Percentiles rank a stretch among this genome's conserved stretches.
Evolutionary conservation across 495 filamentous ascomycete genomes (phyloP).

Genomic region (Penicillium maclennaniae): DNA sequence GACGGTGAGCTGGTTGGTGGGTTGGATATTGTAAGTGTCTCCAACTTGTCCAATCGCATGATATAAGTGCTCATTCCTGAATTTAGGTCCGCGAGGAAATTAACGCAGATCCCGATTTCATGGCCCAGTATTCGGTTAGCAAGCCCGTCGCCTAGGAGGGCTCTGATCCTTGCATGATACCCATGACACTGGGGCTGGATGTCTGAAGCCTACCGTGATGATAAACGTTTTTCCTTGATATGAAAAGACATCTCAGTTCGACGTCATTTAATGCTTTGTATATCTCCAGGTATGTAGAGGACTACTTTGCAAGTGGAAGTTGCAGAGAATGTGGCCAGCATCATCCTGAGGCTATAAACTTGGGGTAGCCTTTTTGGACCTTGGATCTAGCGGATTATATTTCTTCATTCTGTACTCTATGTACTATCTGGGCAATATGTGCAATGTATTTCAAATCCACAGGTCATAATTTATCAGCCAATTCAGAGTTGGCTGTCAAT

Average conservation of each 20-base stretch:
- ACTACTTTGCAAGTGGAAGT: not conserved
- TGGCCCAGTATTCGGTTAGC: slow-evolving; percentile 59
- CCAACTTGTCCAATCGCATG: not conserved
- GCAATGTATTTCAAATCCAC: not conserved
- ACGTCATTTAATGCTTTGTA: not conserved
- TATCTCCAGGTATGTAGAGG: not conserved
- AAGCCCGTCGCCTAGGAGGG: slow-evolving; percentile 23
- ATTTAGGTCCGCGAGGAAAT: slow-evolving; percentile 76
- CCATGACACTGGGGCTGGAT: slow-evolving; percentile 18
- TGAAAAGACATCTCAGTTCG: slow-evolving; percentile 8
- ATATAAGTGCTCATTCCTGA: slow-evolving; percentile 8
- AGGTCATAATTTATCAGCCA: not conserved
- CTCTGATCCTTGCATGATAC: slow-evolving; percentile 20
- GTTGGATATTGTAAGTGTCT: slow-evolving; percentile 82
- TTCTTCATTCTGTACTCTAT: not conserved
- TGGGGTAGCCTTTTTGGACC: not conserved
- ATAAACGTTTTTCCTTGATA: slow-evolving; percentile 20
- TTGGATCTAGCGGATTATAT: not conserved
- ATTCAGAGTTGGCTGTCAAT: not conserved
- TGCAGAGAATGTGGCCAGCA: not conserved
- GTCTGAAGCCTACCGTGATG: slow-evolving; percentile 17
- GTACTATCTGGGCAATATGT: not conserved
- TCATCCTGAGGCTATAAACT: not conserved
- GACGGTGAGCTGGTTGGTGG: slow-evolving; percentile 83
- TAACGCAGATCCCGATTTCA: slow-evolving; percentile 68